Evolutionary conservation across 1,284 basidiomycete species (phyloP), one percentile per base, ranked within the genome.

Genomic region (Moesziomyces sp.): DNA sequence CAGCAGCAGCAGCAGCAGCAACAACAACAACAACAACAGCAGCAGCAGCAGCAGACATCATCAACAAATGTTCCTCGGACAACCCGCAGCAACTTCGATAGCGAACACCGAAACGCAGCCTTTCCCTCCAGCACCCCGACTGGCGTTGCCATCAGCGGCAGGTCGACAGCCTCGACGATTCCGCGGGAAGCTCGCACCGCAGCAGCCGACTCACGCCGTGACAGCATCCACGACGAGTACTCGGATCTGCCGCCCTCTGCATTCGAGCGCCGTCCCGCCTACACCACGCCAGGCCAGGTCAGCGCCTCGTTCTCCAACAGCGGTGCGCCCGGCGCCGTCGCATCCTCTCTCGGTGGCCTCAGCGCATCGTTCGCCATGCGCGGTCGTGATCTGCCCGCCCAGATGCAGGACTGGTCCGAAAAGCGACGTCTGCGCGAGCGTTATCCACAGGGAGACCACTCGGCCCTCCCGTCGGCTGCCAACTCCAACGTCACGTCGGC

Each of bases 301-400:
- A 33, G 38, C 47, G 14, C 52, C 38, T n/a, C 42, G 56, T 26
- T 24, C 16, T n/a, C 51, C 61, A 52, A 59, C 53, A 49, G 21
- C 13, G 44, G 52, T 46, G 58, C 53, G 19, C 51, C 53, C 5
- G 10, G 49, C 18, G 40, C 58, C 5, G 51, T 62, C 3, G 67
- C 77, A 11, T 56, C 68, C 3, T 77, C 75, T 18, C 61, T 79
- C 0, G 64, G 68, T 21, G 71, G 70, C 7, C 66, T 80, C 11
- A 76, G 72, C 46, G 78, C 78, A 2, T 79, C 77, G 3, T 80
- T 80, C 42, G 78, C 78, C 21, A 79, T 80, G 78, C 65, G 78
- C 21, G 78, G 78, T 7, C 65, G 77, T 21, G 78, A 79, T 4
- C 50, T 73, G 7, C 77, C 77, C 6, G 14, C 65, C 4, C 72